Evolutionary conservation across 2,329 filamentous ascomycete species (phyloP).

Genomic region (Fusarium napiforme): DNA sequence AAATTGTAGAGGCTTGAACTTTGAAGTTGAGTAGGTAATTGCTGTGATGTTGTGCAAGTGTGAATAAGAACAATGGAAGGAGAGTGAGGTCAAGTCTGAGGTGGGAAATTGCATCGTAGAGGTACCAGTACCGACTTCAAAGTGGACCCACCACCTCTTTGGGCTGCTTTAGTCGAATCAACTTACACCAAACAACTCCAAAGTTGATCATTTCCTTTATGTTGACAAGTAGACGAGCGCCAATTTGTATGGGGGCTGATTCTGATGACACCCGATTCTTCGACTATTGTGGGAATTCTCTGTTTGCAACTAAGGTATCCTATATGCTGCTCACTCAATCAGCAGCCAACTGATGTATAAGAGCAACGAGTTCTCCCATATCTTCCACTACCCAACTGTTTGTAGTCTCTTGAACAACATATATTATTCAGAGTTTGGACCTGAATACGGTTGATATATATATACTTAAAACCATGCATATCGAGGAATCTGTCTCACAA

Average conservation of each 20-base stretch:
- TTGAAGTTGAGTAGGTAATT: not conserved
- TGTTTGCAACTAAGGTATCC: not conserved
- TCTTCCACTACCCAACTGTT: not conserved
- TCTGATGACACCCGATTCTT: too few relatives aligned
- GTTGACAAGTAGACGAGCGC: not conserved
- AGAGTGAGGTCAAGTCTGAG: not conserved
- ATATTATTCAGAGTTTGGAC: not conserved
- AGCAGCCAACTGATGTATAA: not conserved
- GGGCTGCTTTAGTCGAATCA: slow-evolving; percentile 15
- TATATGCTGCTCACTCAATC: not conserved
- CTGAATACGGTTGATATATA: not conserved
- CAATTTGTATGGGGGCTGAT: not conserved
- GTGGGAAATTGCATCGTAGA: slow-evolving; percentile 3
- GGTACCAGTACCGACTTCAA: not conserved
- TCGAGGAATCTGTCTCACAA: not conserved
- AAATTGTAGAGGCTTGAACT: not conserved
- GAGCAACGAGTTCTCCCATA: not conserved
- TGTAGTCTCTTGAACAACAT: not conserved
- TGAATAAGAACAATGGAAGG: slow-evolving; percentile 4
- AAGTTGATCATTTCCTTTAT: slow-evolving; percentile 8
- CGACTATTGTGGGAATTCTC: not conserved
- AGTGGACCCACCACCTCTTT: slow-evolving; percentile 27
- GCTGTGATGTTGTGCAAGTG: not conserved
- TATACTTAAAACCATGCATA: not conserved
- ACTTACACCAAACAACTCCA: slow-evolving; percentile 13